Base-by-base conservation (phyloP, 1,284 basidiomycete genomes). In the Marasmius fiardii region DNA sequence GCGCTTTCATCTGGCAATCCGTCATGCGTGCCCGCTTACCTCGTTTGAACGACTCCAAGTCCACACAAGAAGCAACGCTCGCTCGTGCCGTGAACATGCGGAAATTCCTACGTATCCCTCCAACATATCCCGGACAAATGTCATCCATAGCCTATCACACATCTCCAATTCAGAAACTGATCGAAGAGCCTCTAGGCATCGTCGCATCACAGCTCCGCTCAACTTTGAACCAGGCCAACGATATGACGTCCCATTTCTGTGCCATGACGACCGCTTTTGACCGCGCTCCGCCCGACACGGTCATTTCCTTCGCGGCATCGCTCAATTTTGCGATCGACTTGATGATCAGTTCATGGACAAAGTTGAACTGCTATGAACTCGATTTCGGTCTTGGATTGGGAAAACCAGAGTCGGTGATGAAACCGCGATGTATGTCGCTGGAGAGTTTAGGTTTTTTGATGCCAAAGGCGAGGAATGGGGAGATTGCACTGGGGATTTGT, bases 1-100 rank as follows among this genome's bases (percentile, higher is more conserved):
- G 45, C 20, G 65, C 67, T 7, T 60, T 68, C 35, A 63, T 69
- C 50, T 69, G 66, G 66, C 65, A 66, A 55, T 60, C 60, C 45
- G 54, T 67, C 48, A 55, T 50, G 4, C 67, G 63, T 10, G 65
- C 64, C 24, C 66, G 67, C 26, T 58, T 63, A 10, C 61, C 62
- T 4, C 67, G 66, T 34, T 39, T 67, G 18, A 12, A 53, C 23
- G n/a, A n/a, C n/a, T n/a, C n/a, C n/a, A n/a, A n/a, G n/a, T 33
- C 61, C 14, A 43, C 56, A n/a, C 10, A 21, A 16, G 45, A 55
- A 20, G 51, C 60, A 18, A 67, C 59, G 23, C 60, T 69, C 48
- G 62, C 58, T 11, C 66, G 67, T 14, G 67, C 67, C 4, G 56
- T 68, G 43, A 65, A 68, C 51, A 57, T 60, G 18, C 66, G 67